A percentile compares a stretch with the other conserved stretches of the same genome.
phyloP scores from a whole-genome alignment of 2,329 filamentous ascomycete genomes.

The Teratosphaeria nubilosa region DNA sequence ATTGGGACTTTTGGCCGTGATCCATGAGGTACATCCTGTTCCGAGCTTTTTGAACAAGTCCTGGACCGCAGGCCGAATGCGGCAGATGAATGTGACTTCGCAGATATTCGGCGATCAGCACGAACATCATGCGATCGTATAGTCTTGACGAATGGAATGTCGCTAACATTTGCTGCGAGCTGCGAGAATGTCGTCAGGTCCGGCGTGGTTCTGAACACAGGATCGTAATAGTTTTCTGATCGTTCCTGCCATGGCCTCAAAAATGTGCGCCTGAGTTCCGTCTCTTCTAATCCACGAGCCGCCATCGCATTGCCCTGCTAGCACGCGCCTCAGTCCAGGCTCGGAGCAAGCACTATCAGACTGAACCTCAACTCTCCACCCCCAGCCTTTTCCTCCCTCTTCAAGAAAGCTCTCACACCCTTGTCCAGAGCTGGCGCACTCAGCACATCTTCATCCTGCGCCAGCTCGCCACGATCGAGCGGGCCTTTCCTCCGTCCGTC shows the following conservation, averaged over 20 bases:
- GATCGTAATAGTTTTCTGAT: background rate
- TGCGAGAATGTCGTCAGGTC: background rate
- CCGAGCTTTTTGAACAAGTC: background rate
- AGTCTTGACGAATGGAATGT: background rate
- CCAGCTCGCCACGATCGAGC: slow-evolving; percentile 47
- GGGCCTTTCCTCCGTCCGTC: slow-evolving; percentile 68
- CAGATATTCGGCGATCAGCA: background rate
- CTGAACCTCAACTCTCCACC: slow-evolving; percentile 55
- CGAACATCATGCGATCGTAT: background rate
- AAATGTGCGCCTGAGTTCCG: background rate
- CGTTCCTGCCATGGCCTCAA: background rate
- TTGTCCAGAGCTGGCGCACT: slow-evolving; percentile 64
- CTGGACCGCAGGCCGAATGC: background rate
- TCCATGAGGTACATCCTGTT: too few relatives aligned
- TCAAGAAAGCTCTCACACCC: slow-evolving; percentile 54
- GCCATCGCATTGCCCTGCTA: background rate
- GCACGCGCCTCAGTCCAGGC: slow-evolving; percentile 39
- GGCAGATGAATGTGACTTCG: background rate
- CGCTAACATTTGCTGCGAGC: background rate
- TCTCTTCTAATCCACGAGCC: background rate
- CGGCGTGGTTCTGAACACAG: background rate
- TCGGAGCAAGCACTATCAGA: slow-evolving; percentile 49
- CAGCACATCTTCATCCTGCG: slow-evolving; percentile 38
- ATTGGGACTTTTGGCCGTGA: too few relatives aligned
- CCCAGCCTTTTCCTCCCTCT: slow-evolving; percentile 43